These are phyloP conservation scores for Domatiomyces catenatus DNA, from an alignment of 2,329 filamentous ascomycete genomes.

Conservation along the genomic window DNA sequence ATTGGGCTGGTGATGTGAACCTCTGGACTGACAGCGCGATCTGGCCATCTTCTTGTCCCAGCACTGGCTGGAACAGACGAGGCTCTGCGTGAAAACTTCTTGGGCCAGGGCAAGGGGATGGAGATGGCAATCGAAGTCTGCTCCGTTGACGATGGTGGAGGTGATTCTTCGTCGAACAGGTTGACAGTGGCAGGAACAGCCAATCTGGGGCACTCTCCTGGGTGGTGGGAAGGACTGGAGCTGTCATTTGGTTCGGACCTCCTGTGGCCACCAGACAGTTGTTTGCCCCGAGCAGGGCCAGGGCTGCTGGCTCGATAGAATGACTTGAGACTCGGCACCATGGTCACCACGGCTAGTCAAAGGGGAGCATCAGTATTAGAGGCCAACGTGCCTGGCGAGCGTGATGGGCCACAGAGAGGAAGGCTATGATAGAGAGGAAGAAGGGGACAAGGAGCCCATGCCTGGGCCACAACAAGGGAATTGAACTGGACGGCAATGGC, in stretches of 20 bases:
- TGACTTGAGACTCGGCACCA: neutral
- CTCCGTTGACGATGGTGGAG: conserved; percentile 2
- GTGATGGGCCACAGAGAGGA: neutral
- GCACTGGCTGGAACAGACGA: conserved; percentile 2
- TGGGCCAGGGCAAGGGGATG: conserved; percentile 11
- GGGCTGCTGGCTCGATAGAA: neutral
- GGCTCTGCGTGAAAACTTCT: conserved; percentile 10
- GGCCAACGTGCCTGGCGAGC: neutral
- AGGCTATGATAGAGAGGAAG: neutral
- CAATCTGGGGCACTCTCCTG: neutral
- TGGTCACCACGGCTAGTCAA: neutral
- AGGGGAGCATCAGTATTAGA: neutral
- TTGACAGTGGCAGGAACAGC: neutral
- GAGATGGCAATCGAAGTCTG: conserved; percentile 11
- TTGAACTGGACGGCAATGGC: neutral
- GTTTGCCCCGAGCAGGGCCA: neutral
- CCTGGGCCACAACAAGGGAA: neutral
- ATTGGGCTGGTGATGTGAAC: neutral
- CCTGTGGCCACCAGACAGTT: neutral
- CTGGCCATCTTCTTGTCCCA: neutral
- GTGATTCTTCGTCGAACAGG: neutral
- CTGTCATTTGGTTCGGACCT: neutral
- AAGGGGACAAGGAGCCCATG: neutral
- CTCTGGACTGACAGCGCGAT: neutral
- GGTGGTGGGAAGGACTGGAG: neutral